phyloP scores from a whole-genome alignment of 192 early-diverging fungal genomes.

The Backusella tuberculispora region DNA sequence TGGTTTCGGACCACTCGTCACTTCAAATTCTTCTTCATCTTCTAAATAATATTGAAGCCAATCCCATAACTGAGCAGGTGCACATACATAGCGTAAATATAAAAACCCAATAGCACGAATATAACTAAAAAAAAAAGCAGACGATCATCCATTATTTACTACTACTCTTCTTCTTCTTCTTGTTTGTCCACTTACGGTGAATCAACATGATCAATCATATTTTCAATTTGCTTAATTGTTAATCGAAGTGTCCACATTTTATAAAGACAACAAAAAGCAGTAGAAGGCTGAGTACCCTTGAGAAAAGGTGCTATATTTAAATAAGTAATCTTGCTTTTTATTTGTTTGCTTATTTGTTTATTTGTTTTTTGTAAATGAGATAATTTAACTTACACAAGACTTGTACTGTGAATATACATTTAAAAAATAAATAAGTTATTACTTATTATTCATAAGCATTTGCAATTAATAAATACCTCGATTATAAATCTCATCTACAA shows the following conservation, averaged over 20 bases:
- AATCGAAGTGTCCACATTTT: constrained; percentile 82
- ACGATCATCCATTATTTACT: background rate
- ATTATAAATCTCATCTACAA: constrained; percentile 74
- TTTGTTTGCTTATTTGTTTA: background rate
- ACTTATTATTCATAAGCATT: background rate
- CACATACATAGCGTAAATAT: constrained; percentile 82
- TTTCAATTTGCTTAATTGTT: constrained; percentile 78
- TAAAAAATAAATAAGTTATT: background rate
- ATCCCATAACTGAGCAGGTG: constrained; percentile 74
- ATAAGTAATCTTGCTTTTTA: background rate
- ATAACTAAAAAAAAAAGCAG: constrained; percentile 47
- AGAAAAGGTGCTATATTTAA: constrained; percentile 72
- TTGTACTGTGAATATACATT: constrained; percentile 20
- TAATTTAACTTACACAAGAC: constrained; percentile 25
- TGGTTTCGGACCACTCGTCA: constrained; percentile 62
- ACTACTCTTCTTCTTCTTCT: background rate
- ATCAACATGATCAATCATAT: constrained; percentile 74
- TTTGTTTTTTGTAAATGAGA: background rate
- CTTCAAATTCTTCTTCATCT: constrained; percentile 74
- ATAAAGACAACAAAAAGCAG: constrained; percentile 83
- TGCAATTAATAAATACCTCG: constrained; percentile 48
- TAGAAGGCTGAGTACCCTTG: constrained; percentile 76
- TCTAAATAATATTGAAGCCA: constrained; percentile 81
- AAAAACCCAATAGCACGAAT: constrained; percentile 80
- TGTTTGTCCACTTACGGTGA: constrained; percentile 60